These are phyloP conservation scores for Saksenaea oblongispora DNA, from an alignment of 371 early-diverging fungal genomes.

Conservation along the genomic window DNA sequence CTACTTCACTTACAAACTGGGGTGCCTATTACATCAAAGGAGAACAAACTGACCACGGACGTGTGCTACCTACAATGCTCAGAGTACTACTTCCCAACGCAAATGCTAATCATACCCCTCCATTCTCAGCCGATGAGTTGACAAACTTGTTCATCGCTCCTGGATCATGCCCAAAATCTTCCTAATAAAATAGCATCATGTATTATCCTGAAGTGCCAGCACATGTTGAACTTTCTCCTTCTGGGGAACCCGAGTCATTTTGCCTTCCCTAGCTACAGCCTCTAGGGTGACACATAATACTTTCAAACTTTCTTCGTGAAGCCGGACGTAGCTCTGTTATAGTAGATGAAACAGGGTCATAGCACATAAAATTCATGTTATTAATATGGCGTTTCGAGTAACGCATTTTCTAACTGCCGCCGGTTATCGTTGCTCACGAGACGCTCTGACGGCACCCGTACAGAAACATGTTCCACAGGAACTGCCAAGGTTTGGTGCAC, in stretches of 20 bases:
- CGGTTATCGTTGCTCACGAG: not conserved
- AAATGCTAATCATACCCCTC: constrained; percentile 13
- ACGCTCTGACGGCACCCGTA: not conserved
- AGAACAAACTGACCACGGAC: constrained; percentile 9
- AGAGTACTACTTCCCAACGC: constrained; percentile 11
- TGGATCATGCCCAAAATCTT: not conserved
- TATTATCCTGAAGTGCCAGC: not conserved
- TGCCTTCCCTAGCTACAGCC: not conserved
- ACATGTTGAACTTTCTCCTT: not conserved
- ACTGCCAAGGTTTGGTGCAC: not conserved
- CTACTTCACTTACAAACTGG: constrained; percentile 31
- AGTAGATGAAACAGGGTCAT: not conserved
- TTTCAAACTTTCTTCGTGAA: not conserved
- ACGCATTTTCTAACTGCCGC: not conserved
- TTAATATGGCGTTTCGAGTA: not conserved
- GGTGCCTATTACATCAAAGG: constrained; percentile 22
- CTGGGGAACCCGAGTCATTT: too few species aligned
- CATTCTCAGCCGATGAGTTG: constrained; percentile 18
- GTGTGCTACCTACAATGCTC: constrained; percentile 19
- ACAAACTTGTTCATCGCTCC: constrained; percentile 14
- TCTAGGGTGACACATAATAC: not conserved
- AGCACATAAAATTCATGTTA: too few species aligned
- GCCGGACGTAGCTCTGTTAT: not conserved
- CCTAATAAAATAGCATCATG: not conserved
- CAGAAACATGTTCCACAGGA: not conserved